Evolutionary conservation across 129 eudicot species (phyloP).

Genomic region (Smallanthus sonchifolius): DNA sequence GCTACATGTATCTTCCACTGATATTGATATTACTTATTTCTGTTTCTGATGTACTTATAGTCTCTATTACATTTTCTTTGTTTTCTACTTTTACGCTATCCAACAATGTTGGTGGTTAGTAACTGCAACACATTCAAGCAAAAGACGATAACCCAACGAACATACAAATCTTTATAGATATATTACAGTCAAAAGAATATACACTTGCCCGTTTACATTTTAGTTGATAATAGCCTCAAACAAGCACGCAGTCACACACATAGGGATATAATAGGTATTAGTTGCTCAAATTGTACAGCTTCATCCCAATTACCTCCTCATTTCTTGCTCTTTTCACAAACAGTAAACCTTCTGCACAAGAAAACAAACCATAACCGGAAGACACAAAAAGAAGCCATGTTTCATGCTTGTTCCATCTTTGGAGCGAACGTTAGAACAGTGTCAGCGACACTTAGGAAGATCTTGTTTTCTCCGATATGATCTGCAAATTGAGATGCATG

Average conservation of each 20-base stretch:
- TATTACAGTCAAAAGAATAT: neutral
- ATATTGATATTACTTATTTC: too few species aligned
- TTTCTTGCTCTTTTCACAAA: neutral
- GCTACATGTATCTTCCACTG: conserved; percentile 10
- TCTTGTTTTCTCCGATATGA: conserved; percentile 59
- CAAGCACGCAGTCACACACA: neutral
- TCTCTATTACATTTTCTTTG: neutral
- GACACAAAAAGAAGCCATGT: neutral
- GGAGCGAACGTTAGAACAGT: conserved; percentile 64
- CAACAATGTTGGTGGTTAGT: too few species aligned
- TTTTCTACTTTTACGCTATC: neutral
- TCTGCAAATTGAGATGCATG: conserved; percentile 51
- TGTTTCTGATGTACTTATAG: conserved; percentile 17
- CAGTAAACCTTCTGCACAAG: neutral
- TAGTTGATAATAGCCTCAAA: neutral
- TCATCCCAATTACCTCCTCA: neutral
- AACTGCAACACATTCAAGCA: too few species aligned
- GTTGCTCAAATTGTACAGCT: neutral
- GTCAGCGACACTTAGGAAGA: conserved; percentile 65
- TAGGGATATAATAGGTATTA: neutral
- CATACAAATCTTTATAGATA: neutral
- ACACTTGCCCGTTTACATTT: neutral
- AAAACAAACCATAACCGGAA: neutral
- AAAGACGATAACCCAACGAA: neutral
- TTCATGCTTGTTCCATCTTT: conserved; percentile 40